Percentiles rank a stretch among this genome's conserved stretches.
phyloP scores from a whole-genome alignment of 345 rosid genomes.

The Gossypium australe region DNA sequence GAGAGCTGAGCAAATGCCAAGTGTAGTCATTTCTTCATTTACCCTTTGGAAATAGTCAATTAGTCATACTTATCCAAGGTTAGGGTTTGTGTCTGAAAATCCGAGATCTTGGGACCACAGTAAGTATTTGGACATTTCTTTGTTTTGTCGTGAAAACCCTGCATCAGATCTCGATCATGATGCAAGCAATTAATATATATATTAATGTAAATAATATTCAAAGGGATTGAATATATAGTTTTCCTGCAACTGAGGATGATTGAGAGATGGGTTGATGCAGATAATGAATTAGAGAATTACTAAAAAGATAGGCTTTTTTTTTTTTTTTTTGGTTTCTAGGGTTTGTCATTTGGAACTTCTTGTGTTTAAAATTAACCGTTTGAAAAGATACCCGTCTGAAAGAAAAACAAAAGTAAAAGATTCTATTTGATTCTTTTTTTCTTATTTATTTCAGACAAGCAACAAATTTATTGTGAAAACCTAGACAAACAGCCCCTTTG shows the following conservation, averaged over 20 bases:
- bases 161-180: conserved; percentile 21
- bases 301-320: not conserved
- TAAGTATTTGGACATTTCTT: not conserved
- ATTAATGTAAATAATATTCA: not conserved
- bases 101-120: conserved; percentile 12
- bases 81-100: conserved; percentile 8
- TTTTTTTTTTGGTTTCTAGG: not conserved
- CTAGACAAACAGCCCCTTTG: not conserved
- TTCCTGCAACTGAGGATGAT: conserved; percentile 14
- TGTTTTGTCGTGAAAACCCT: conserved; percentile 12
- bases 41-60: not conserved
- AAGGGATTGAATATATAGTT: conserved; percentile 7
- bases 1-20: not conserved
- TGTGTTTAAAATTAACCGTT: conserved; percentile 1
- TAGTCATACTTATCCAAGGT: not conserved
- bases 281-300: not conserved
- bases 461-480: not conserved
- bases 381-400: not conserved
- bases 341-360: not conserved
- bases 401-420: not conserved
- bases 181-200: conserved; percentile 7
- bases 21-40: not conserved
- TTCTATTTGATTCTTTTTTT: conserved; percentile 4
- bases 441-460: not conserved
- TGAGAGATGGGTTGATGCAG: not conserved